Percentiles rank a stretch among this genome's conserved stretches.
Evolutionary conservation across 2,329 filamentous ascomycete species (phyloP).

Genomic region (Exserohilum turcica): DNA sequence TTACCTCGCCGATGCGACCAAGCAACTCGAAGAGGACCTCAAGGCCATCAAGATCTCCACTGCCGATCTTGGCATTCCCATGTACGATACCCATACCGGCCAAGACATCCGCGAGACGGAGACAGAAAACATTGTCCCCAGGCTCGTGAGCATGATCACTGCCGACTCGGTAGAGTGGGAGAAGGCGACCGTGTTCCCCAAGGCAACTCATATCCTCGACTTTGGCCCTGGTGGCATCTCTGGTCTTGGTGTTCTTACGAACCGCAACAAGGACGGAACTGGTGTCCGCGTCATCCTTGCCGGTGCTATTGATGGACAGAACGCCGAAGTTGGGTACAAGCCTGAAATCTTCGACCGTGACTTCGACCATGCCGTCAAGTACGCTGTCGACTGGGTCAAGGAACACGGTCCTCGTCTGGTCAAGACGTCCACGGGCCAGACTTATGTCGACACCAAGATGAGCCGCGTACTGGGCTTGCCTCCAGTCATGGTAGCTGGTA

Average conservation of each 20-base stretch:
- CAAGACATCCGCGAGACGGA: constrained; percentile 76
- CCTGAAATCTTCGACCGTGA: constrained; percentile 96
- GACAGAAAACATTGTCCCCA: constrained; percentile 78
- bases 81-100: constrained; percentile 81
- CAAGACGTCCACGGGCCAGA: constrained; percentile 85
- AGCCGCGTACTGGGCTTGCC: constrained; percentile 54
- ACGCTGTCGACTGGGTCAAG: constrained; percentile 96
- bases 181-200: constrained; percentile 85
- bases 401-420: constrained; percentile 92
- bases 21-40: constrained; percentile 84
- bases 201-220: constrained; percentile 92
- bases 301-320: constrained; percentile 88
- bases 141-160: constrained; percentile 89
- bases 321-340: constrained; percentile 94
- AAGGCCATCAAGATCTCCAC: constrained; percentile 78
- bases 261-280: constrained; percentile 98
- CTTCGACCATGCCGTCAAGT: constrained; percentile 91
- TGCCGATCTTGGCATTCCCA: constrained; percentile 76
- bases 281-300: constrained; percentile 96
- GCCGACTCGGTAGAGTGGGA: constrained; percentile 96
- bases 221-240: constrained; percentile 97
- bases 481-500: constrained; percentile 56
- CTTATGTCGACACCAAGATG: constrained; percentile 88
- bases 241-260: constrained; percentile 91
- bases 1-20: constrained; percentile 81